A percentile compares a stretch with the other conserved stretches of the same genome.
Conservation (phyloP, 352 stramenopile species). For the Elongisporangium senticosum region DNA sequence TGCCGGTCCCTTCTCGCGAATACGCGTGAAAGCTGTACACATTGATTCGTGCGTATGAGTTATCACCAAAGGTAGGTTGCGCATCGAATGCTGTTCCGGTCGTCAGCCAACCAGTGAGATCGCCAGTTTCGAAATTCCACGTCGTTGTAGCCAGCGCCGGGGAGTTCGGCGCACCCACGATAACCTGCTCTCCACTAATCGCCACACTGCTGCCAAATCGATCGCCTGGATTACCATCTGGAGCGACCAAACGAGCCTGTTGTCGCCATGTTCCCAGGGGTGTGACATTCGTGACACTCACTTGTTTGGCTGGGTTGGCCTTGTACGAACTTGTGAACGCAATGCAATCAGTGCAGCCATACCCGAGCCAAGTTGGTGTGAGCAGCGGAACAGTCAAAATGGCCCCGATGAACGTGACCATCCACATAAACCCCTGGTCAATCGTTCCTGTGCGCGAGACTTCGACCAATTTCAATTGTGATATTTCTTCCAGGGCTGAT, state of each 20-base stretch:
- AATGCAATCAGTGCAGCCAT: slow-evolving; percentile 63
- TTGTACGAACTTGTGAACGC: slow-evolving; percentile 64
- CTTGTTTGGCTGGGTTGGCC: slow-evolving; percentile 46
- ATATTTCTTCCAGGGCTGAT: slow-evolving; percentile 71
- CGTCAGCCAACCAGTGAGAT: slow-evolving; percentile 90
- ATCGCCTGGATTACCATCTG: slow-evolving; percentile 71
- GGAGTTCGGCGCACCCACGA: slow-evolving; percentile 66
- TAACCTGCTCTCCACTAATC: slow-evolving; percentile 69
- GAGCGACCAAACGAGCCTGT: slow-evolving; percentile 48
- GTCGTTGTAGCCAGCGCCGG: slow-evolving; percentile 83
- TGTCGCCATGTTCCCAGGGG: slow-evolving; percentile 57
- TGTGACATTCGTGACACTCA: slow-evolving; percentile 43
- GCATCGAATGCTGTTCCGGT: slow-evolving; percentile 91
- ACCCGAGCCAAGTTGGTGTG: slow-evolving; percentile 47
- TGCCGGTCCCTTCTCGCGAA: slow-evolving; percentile 25
- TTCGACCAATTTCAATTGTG: slow-evolving; percentile 78
- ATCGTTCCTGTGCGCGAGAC: slow-evolving; percentile 60
- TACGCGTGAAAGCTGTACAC: slow-evolving; percentile 44
- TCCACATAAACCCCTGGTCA: slow-evolving; percentile 79
- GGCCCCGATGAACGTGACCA: slow-evolving; percentile 77
- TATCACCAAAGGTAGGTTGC: slow-evolving; percentile 96
- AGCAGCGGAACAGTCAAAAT: slow-evolving; percentile 59
- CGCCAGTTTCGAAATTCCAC: slow-evolving; percentile 97
- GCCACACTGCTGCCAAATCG: slow-evolving; percentile 71
- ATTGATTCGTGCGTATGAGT: slow-evolving; percentile 80